Conservation (phyloP, 2,329 filamentous ascomycete genomes). For the Aspergillus texensis region DNA sequence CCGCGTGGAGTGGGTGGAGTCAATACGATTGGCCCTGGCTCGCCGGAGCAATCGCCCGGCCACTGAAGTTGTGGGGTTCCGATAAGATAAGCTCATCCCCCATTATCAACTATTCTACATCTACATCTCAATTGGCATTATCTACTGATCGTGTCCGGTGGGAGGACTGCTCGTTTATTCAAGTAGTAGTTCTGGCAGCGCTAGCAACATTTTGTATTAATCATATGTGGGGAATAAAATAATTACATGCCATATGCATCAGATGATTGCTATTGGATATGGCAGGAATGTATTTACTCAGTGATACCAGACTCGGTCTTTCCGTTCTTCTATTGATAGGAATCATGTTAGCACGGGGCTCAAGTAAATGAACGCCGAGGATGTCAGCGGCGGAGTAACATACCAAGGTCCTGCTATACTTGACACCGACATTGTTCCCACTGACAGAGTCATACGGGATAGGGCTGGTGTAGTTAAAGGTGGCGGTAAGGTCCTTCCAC, state of each 20-base stretch:
- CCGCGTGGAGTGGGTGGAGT: neutral
- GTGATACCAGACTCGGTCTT: slow-evolving; percentile 10
- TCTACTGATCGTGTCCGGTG: too few species aligned
- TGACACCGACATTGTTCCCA: slow-evolving; percentile 23
- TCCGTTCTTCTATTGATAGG: slow-evolving; percentile 9
- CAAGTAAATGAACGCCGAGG: neutral
- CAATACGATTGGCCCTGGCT: neutral
- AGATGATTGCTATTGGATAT: neutral
- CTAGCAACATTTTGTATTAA: too few species aligned
- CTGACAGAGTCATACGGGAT: slow-evolving; percentile 28
- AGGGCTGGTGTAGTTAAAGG: slow-evolving; percentile 39
- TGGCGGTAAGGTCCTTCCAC: slow-evolving; percentile 27
- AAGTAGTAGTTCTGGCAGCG: too few species aligned
- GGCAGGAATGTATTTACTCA: neutral
- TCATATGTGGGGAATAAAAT: neutral
- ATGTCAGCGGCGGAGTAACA: neutral
- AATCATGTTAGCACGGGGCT: neutral
- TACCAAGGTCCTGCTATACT: slow-evolving; percentile 22
- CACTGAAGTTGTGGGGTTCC: neutral
- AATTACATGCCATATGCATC: neutral
- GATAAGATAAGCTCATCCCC: neutral
- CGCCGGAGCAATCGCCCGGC: too few species aligned
- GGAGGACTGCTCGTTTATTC: too few species aligned
- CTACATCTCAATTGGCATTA: too few species aligned
- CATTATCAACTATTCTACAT: too few species aligned